phyloP scores from a whole-genome alignment of 208 protist species.

The Strigomonas culicis region DNA sequence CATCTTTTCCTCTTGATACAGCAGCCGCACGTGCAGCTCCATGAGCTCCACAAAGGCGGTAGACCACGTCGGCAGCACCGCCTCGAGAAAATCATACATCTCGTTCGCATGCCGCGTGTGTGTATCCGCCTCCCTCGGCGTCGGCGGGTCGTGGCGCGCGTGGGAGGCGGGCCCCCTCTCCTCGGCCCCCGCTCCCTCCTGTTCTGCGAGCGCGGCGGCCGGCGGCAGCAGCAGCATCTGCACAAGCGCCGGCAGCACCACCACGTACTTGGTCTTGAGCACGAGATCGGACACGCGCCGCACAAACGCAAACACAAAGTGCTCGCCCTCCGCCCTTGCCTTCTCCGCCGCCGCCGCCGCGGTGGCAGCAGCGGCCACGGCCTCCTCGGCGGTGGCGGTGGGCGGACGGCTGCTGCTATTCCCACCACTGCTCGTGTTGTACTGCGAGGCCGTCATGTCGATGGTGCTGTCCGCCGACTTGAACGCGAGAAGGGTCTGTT shows the following conservation, averaged over 20 bases:
- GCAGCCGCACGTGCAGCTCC: slow-evolving; percentile 47
- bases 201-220: no score
- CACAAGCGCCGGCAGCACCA: slow-evolving; percentile 34
- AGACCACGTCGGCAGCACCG: slow-evolving; percentile 37
- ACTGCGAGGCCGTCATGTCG: no score
- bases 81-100: slow-evolving; percentile 11
- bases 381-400: not conserved
- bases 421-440: no score
- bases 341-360: not conserved
- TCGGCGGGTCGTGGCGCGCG: no score
- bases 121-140: no score
- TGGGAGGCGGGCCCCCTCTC: no score
- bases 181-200: no score
- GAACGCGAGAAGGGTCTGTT: no score
- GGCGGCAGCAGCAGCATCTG: not conserved
- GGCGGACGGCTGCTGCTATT: no score
- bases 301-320: slow-evolving; percentile 30
- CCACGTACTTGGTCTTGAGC: slow-evolving; percentile 4
- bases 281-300: slow-evolving; percentile 33
- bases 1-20: slow-evolving; percentile 50
- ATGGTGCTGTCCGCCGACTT: no score
- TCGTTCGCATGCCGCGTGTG: no score
- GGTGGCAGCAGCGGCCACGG: not conserved
- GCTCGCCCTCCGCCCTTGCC: slow-evolving; percentile 11
- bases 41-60: slow-evolving; percentile 72